These are phyloP conservation scores for Aspergillus bombycis DNA, from an alignment of 2,329 filamentous ascomycete genomes.

Conservation along the genomic window DNA sequence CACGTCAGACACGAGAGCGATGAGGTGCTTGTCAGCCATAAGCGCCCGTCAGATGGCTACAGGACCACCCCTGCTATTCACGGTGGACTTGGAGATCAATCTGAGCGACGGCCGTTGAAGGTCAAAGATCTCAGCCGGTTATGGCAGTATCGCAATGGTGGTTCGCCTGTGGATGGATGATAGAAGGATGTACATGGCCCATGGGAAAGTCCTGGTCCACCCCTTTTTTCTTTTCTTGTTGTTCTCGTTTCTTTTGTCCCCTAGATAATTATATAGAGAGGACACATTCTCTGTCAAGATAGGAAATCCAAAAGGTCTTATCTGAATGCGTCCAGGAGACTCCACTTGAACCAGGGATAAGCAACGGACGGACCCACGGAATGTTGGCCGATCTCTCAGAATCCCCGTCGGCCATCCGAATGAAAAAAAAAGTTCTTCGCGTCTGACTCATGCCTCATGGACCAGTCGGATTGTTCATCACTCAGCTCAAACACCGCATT, in stretches of 20 bases:
- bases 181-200: not conserved
- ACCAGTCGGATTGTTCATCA: not conserved
- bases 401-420: not conserved
- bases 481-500: not conserved
- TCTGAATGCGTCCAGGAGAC: not conserved
- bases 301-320: not conserved
- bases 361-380: not conserved
- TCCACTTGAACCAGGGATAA: slow-evolving; percentile 3
- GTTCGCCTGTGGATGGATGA: slow-evolving; percentile 21
- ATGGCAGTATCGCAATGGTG: slow-evolving; percentile 45
- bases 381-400: not conserved
- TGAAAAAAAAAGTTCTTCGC: not conserved
- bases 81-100: not conserved
- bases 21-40: slow-evolving; percentile 1
- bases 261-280: not conserved
- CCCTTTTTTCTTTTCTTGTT: not conserved
- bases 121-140: slow-evolving; percentile 43
- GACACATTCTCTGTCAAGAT: not conserved
- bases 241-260: not conserved
- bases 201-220: not conserved
- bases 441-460: not conserved
- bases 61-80: not conserved
- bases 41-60: not conserved
- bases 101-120: slow-evolving; percentile 17
- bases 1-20: not conserved